Evolutionary conservation across 805 yeast species (phyloP).

Genomic region (Saturnispora mendoncae): DNA sequence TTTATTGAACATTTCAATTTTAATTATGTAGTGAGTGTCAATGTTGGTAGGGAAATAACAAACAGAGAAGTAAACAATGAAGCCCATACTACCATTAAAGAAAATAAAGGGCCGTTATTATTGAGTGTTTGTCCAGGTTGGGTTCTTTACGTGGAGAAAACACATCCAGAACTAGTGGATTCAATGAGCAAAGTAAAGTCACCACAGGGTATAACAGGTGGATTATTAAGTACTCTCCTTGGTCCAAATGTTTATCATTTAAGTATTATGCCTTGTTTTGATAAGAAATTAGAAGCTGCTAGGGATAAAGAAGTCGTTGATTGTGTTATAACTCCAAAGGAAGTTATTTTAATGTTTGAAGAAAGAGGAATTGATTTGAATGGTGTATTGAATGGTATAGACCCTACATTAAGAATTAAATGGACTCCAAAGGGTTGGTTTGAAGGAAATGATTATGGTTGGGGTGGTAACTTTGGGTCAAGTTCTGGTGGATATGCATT

Average conservation of each 20-base stretch:
- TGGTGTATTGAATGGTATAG: constrained; percentile 17
- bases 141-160: constrained; percentile 91
- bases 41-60: constrained; percentile 66
- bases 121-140: constrained; percentile 91
- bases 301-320: constrained; percentile 66
- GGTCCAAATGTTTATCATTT: constrained; percentile 57
- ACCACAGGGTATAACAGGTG: constrained; percentile 90
- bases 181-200: constrained; percentile 67
- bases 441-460: constrained; percentile 33
- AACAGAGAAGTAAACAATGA: constrained; percentile 41
- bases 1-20: constrained; percentile 59
- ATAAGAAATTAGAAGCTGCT: constrained; percentile 90
- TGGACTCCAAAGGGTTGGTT: constrained; percentile 58
- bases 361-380: constrained; percentile 38
- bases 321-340: constrained; percentile 89
- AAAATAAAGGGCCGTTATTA: constrained; percentile 39
- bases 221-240: constrained; percentile 50
- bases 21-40: constrained; percentile 71
- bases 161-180: constrained; percentile 78
- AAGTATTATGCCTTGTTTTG: constrained; percentile 94
- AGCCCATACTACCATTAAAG: constrained; percentile 15
- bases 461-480: constrained; percentile 73
- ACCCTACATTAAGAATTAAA: constrained; percentile 16
- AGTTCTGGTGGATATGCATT: constrained; percentile 85
- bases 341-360: constrained; percentile 46